phyloP scores from a whole-genome alignment of 345 rosid genomes.

The Populus pruinosa region DNA sequence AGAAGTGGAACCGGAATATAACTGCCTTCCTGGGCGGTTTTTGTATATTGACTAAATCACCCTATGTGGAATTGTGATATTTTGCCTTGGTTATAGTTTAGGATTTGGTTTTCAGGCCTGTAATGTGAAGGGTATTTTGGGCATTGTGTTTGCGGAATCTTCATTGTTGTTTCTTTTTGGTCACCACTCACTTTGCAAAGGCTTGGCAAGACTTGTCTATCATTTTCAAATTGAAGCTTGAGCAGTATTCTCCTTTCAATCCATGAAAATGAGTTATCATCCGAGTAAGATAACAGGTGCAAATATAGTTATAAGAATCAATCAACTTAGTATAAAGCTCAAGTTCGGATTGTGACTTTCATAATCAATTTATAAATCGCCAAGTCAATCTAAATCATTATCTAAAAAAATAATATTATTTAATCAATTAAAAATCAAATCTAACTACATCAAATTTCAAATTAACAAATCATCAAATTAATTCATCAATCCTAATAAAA shows the following conservation, averaged over 20 bases:
- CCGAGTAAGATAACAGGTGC: background rate
- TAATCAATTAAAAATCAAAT: no score
- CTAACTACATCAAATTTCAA: no score
- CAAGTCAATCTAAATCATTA: no score
- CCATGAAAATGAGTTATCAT: background rate
- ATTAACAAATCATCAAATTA: no score
- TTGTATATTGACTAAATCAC: background rate
- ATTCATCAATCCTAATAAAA: no score
- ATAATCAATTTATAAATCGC: no score
- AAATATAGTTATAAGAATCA: no score
- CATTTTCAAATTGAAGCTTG: background rate
- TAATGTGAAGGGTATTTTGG: background rate
- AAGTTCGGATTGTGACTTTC: no score
- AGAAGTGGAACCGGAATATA: background rate
- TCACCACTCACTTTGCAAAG: background rate
- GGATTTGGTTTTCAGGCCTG: background rate
- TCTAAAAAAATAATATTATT: no score
- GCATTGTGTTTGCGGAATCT: background rate
- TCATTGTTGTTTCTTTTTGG: background rate
- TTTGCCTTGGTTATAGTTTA: background rate
- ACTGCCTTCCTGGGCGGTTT: background rate
- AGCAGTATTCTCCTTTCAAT: no score
- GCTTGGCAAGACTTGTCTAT: background rate
- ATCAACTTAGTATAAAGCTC: no score
- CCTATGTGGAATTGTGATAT: background rate